A percentile compares a stretch with the other conserved stretches of the same genome.
These are phyloP conservation scores for Xylaria castorea DNA, from an alignment of 495 filamentous ascomycete species.

Conservation along the genomic window DNA sequence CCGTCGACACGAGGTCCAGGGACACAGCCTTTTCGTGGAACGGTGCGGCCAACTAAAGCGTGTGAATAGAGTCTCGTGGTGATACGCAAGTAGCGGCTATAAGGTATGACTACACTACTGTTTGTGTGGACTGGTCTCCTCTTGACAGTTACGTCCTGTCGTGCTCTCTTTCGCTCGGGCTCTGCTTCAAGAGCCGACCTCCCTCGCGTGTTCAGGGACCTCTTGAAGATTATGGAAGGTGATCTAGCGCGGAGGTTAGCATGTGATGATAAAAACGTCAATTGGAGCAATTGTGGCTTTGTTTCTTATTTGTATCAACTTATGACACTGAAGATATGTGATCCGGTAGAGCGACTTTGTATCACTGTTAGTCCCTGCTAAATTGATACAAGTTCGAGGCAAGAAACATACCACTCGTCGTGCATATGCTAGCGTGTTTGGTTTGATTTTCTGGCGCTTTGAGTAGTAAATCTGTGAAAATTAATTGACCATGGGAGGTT, in stretches of 20 bases:
- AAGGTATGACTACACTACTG: constrained; percentile 25
- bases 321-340: neutral
- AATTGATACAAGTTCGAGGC: neutral
- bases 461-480: neutral
- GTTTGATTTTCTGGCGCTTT: neutral
- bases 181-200: constrained; percentile 9
- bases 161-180: constrained; percentile 21
- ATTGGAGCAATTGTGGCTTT: neutral
- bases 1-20: constrained; percentile 27
- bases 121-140: constrained; percentile 26
- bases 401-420: neutral
- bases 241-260: neutral
- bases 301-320: neutral
- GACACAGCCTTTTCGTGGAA: constrained; percentile 15
- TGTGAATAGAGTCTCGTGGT: constrained; percentile 25
- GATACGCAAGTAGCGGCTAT: constrained; percentile 21
- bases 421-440: neutral
- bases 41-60: constrained; percentile 11
- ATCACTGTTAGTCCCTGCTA: neutral
- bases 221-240: neutral
- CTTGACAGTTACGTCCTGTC: constrained; percentile 30
- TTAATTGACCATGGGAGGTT: neutral
- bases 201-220: constrained; percentile 16
- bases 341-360: neutral
- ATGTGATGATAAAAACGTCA: neutral